A percentile compares a stretch with the other conserved stretches of the same genome.
Evolutionary conservation across 2,329 filamentous ascomycete species (phyloP).

Genomic region (Nemania abortiva): DNA sequence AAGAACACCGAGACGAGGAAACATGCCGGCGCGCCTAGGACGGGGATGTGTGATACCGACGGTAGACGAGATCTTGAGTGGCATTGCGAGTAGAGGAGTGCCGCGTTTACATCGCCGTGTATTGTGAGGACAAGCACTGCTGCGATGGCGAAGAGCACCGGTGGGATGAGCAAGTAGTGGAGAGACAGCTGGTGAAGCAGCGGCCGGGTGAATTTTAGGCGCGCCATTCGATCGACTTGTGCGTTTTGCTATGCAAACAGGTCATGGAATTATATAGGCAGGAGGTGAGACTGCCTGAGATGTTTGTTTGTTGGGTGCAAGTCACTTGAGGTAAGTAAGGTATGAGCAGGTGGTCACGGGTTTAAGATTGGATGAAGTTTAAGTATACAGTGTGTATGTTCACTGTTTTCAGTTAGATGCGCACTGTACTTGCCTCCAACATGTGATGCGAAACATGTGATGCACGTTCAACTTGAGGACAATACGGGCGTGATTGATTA

Average conservation of each 20-base stretch:
- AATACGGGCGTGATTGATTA: neutral
- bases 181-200: constrained; percentile 67
- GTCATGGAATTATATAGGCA: neutral
- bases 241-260: neutral
- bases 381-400: constrained; percentile 1
- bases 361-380: constrained; percentile 12
- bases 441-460: constrained; percentile 3
- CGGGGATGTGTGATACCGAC: constrained; percentile 58
- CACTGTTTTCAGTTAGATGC: neutral
- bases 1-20: constrained; percentile 65
- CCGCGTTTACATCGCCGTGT: constrained; percentile 63
- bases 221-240: constrained; percentile 15
- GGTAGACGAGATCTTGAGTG: constrained; percentile 61
- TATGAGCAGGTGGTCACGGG: constrained; percentile 6
- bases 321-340: neutral
- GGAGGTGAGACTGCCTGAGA: neutral
- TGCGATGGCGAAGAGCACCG: constrained; percentile 60
- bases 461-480: neutral
- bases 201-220: constrained; percentile 49
- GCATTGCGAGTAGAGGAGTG: constrained; percentile 66
- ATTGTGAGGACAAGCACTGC: constrained; percentile 58
- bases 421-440: constrained; percentile 11
- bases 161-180: constrained; percentile 64
- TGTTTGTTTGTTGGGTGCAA: neutral
- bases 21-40: constrained; percentile 61